phyloP scores from a whole-genome alignment of 1,284 basidiomycete genomes.

The Ustanciosporium gigantosporum region DNA sequence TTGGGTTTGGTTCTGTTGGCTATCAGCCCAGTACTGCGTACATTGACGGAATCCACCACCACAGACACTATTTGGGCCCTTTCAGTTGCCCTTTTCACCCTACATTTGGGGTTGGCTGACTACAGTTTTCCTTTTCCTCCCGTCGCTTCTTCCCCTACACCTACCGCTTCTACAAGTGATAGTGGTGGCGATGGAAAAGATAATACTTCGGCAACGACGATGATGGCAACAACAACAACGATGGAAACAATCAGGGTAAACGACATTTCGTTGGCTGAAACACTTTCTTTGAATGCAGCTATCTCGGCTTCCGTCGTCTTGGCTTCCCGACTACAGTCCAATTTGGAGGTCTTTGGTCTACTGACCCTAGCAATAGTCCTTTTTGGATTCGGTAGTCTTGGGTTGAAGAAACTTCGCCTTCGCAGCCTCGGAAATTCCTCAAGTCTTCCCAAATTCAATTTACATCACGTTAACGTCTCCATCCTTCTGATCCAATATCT shows the following conservation, averaged over 20 bases:
- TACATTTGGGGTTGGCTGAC: constrained; percentile 72
- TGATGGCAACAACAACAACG: no score
- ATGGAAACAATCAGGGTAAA: no score
- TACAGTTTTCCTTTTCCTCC: no score
- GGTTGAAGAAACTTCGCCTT: no score
- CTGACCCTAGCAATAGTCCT: constrained; percentile 73
- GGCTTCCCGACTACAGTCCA: constrained; percentile 81
- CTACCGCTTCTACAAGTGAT: no score
- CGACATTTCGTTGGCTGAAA: constrained; percentile 60
- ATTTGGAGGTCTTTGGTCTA: constrained; percentile 85
- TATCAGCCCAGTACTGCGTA: constrained; percentile 85
- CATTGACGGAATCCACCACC: constrained; percentile 90
- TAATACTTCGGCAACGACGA: constrained; percentile 7
- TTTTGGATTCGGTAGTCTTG: no score
- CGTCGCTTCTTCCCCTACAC: no score
- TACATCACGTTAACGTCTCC: no score
- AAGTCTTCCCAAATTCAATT: no score
- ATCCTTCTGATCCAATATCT: constrained; percentile 11
- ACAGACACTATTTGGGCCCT: constrained; percentile 96
- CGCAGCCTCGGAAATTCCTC: no score
- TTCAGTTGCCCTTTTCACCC: constrained; percentile 70
- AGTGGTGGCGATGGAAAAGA: neutral
- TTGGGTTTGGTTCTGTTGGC: constrained; percentile 86
- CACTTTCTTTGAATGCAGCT: constrained; percentile 90
- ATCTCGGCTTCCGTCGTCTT: constrained; percentile 91